Percentiles rank a stretch among this genome's conserved stretches.
Evolutionary conservation across 169 alveolate genomes (phyloP).

Genomic region (Plasmodium knowlesi): DNA sequence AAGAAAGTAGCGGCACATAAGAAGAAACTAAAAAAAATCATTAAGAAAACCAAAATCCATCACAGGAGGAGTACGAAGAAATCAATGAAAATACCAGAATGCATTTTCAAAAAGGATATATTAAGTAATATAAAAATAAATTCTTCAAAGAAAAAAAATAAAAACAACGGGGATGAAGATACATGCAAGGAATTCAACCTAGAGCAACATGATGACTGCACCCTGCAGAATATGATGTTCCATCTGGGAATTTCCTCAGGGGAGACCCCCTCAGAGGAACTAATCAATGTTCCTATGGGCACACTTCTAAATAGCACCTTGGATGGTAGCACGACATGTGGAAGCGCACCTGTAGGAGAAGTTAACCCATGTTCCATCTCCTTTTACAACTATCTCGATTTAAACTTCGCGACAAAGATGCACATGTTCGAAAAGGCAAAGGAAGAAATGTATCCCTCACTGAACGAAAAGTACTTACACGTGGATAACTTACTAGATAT

Average conservation of each 20-base stretch:
- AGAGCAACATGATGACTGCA: conserved; percentile 14
- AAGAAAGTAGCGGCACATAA: conserved; percentile 69
- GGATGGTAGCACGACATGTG: not conserved
- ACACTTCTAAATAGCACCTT: not conserved
- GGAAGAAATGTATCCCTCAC: conserved; percentile 11
- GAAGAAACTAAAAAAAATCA: conserved; percentile 49
- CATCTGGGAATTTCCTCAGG: not conserved
- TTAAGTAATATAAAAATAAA: conserved; percentile 25
- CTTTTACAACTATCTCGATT: conserved; percentile 14
- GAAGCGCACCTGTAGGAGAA: not conserved
- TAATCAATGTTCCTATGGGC: not conserved
- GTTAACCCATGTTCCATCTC: not conserved
- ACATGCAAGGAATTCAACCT: conserved; percentile 31
- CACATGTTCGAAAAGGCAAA: conserved; percentile 36
- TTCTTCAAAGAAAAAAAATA: conserved; percentile 29
- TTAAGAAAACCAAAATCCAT: conserved; percentile 64
- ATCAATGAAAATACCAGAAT: conserved; percentile 52
- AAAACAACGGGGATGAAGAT: not conserved
- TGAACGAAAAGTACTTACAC: conserved; percentile 36
- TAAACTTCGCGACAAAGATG: conserved; percentile 12
- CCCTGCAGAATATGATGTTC: conserved; percentile 36
- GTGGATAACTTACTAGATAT: conserved; percentile 54
- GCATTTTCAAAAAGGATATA: conserved; percentile 53
- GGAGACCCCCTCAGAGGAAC: not conserved
- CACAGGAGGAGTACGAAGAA: conserved; percentile 46